These are phyloP conservation scores for Leptographium galeiforme DNA, from an alignment of 2,329 filamentous ascomycete genomes.

Conservation along the genomic window DNA sequence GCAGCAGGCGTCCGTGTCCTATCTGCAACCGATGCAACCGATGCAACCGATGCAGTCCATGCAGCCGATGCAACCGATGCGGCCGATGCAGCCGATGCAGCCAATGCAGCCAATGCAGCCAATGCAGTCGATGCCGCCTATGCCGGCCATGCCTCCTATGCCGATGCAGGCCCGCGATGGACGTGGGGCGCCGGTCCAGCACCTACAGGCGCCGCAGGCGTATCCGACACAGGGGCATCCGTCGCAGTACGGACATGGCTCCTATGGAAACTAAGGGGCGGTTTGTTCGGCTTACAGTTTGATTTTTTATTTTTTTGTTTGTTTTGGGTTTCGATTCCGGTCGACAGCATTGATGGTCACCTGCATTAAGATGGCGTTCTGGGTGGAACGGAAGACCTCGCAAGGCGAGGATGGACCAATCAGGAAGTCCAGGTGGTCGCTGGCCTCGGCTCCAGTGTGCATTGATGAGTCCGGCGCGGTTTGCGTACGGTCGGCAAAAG, in stretches of 20 bases:
- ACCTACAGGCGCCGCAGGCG: background rate
- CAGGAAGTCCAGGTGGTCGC: background rate
- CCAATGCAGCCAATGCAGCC: background rate
- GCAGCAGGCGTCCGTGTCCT: background rate
- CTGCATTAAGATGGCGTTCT: background rate
- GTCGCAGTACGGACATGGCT: background rate
- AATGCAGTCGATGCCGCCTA: background rate
- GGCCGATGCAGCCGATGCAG: background rate
- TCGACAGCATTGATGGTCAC: background rate
- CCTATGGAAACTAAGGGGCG: background rate
- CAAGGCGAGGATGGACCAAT: background rate
- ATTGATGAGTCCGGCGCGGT: background rate
- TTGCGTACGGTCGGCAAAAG: background rate
- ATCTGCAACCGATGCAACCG: background rate
- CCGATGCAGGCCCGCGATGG: background rate
- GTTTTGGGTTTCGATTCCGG: background rate
- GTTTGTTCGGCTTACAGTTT: background rate
- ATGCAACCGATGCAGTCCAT: background rate
- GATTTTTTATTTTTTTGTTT: background rate
- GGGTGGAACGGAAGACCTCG: background rate
- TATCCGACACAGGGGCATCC: background rate
- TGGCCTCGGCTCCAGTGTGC: background rate
- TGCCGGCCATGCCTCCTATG: background rate
- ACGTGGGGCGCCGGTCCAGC: background rate
- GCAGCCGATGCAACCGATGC: constrained; percentile 1